Conservation (phyloP, 768 basidiomycete species). For the Kwoniella botswanensis region DNA sequence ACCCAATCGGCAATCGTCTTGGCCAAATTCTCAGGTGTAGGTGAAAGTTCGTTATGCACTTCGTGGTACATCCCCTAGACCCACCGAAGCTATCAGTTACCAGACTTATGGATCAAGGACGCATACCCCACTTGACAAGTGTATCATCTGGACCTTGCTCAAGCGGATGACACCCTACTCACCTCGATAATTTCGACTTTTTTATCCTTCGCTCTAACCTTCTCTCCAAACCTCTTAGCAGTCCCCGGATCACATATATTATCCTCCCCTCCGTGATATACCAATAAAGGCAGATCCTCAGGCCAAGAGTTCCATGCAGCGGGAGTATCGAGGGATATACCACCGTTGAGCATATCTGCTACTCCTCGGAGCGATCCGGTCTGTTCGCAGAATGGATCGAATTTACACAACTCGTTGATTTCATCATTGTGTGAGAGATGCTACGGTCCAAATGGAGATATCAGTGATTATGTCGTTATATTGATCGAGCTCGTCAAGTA, state of each 20-base stretch:
- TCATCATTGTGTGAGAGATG: constrained; percentile 45
- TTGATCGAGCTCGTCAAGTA: too few species aligned
- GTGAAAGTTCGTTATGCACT: constrained; percentile 49
- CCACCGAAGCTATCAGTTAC: neutral
- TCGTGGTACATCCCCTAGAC: constrained; percentile 51
- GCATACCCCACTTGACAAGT: too few species aligned
- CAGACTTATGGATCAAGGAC: too few species aligned
- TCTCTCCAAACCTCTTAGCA: constrained; percentile 38
- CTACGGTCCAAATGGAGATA: constrained; percentile 11
- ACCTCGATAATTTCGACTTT: constrained; percentile 41
- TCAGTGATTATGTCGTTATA: neutral
- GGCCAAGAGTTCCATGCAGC: constrained; percentile 40
- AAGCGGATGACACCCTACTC: constrained; percentile 19
- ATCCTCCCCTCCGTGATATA: constrained; percentile 51
- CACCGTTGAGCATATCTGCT: constrained; percentile 49
- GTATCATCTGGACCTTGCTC: neutral
- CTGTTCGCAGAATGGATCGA: constrained; percentile 50
- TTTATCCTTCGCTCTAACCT: constrained; percentile 36
- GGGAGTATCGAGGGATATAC: constrained; percentile 30
- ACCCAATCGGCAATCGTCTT: constrained; percentile 44
- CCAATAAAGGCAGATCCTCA: constrained; percentile 38
- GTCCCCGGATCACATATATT: constrained; percentile 40
- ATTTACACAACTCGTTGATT: constrained; percentile 26
- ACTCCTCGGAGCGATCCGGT: constrained; percentile 40
- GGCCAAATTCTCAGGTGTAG: constrained; percentile 40